Evolutionary conservation across 2,329 filamentous ascomycete species (phyloP).

Genomic region (Nemania diffusa): DNA sequence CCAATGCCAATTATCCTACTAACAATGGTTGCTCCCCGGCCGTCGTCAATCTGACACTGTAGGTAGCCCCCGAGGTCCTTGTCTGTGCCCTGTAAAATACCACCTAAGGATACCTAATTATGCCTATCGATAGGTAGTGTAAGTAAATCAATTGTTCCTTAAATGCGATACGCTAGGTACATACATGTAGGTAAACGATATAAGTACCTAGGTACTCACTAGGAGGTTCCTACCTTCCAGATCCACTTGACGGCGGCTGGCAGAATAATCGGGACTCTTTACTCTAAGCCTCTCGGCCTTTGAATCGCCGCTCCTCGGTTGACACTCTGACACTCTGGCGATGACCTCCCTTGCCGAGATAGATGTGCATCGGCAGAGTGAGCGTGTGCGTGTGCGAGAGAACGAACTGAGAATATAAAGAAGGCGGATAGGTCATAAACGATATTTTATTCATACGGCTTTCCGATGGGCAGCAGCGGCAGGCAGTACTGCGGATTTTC

Average conservation of each 20-base stretch:
- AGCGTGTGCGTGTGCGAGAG: neutral
- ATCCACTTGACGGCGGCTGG: slow-evolving; percentile 21
- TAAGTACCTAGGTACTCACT: no score
- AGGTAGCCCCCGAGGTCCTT: neutral
- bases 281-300: neutral
- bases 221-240: no score
- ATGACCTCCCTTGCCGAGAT: neutral
- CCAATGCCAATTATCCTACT: slow-evolving; percentile 4
- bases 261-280: neutral
- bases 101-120: neutral
- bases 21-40: neutral
- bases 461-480: neutral
- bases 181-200: no score
- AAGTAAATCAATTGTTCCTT: no score
- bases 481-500: neutral
- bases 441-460: neutral
- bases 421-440: neutral
- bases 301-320: neutral
- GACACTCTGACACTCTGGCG: slow-evolving; percentile 1
- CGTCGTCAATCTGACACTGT: slow-evolving; percentile 14
- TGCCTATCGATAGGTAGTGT: no score
- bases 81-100: neutral
- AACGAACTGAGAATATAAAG: neutral
- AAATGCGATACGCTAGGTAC: no score
- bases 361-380: neutral